Conservation (phyloP, 257 asterid genomes). For the Solanum bukasovii region DNA sequence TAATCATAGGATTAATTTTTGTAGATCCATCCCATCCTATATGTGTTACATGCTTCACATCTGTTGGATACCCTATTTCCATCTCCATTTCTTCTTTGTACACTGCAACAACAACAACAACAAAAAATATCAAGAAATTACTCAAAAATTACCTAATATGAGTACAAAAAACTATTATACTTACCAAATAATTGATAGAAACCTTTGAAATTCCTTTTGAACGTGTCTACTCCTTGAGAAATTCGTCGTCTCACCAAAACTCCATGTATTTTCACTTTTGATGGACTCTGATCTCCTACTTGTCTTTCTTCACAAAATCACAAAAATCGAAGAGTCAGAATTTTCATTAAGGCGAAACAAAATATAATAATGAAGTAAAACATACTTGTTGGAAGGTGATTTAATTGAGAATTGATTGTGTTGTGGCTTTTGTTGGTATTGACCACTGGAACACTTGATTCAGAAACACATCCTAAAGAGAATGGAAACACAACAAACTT, state of each 20-base stretch:
- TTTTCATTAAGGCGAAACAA: too few species aligned
- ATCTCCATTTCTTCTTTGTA: conserved; percentile 16
- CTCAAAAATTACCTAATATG: background rate
- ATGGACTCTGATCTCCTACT: conserved; percentile 2
- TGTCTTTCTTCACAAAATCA: background rate
- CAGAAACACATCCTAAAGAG: conserved; percentile 18
- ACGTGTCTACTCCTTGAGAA: conserved; percentile 4
- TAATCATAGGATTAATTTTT: conserved; percentile 15
- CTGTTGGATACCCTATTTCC: conserved; percentile 30
- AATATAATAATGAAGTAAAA: background rate
- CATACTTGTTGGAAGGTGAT: background rate
- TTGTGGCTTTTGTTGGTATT: background rate
- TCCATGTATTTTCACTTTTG: conserved; percentile 1
- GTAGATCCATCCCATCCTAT: conserved; percentile 32
- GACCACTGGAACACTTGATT: conserved; percentile 14
- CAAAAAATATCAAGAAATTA: background rate
- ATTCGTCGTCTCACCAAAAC: conserved; percentile 8
- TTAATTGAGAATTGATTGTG: background rate
- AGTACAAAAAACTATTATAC: background rate
- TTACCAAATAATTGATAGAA: conserved; percentile 16
- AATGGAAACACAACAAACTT: conserved; percentile 19
- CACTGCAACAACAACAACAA: background rate
- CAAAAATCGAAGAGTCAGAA: too few species aligned
- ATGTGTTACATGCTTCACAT: conserved; percentile 33
- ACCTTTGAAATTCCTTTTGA: conserved; percentile 8